Evolutionary conservation across 2,329 filamentous ascomycete genomes (phyloP), one percentile per base, ranked within the genome.

Genomic region (Hymenoscyphus fraxineus): DNA sequence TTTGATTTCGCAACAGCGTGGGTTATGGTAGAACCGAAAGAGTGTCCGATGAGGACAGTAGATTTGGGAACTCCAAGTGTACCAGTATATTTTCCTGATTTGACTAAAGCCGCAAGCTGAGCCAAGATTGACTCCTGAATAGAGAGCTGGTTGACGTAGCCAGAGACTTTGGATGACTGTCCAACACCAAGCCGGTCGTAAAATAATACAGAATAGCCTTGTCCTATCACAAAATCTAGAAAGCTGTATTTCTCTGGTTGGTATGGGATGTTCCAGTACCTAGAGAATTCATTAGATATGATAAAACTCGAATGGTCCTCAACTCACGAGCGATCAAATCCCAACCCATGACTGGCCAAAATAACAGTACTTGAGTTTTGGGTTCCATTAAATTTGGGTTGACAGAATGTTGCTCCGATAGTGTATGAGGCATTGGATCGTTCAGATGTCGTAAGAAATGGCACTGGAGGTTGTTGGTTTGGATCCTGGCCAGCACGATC

Each of bases 11-110:
- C 80, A 27, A 88, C 77, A 59, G 76, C 80, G 74, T 85, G 86
- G 4, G 80, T 82, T 69, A 85, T 82, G 12, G 81, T 75, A 0
- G 84, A 85, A 47, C 87, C 87, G 69, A 86, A 88, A 0, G 83
- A 86, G 76, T 89, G 86, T 13, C 87, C 87, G 16, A 87, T 78
- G 72, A 89, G 86, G n/a, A 86, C 77, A 32, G 85, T 76, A 69
- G 82, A 80, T 6, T 66, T 59, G n/a, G 73, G 63, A 61, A 60
- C 62, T 68, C 71, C 59, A 35, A 68, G 27, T 32, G 57, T 40
- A 54, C 64, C 68, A 66, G 73, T 66, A 64, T 72, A 64, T 60
- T 70, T 67, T 62, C 66, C 66, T 27, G 65, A 67, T 39, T 66
- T 64, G 22, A 71, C 62, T 39, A 68, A 39, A 27, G 62, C 57